Evolutionary conservation across 345 rosid genomes (phyloP).

Genomic region (Noccaea caerulescens): DNA sequence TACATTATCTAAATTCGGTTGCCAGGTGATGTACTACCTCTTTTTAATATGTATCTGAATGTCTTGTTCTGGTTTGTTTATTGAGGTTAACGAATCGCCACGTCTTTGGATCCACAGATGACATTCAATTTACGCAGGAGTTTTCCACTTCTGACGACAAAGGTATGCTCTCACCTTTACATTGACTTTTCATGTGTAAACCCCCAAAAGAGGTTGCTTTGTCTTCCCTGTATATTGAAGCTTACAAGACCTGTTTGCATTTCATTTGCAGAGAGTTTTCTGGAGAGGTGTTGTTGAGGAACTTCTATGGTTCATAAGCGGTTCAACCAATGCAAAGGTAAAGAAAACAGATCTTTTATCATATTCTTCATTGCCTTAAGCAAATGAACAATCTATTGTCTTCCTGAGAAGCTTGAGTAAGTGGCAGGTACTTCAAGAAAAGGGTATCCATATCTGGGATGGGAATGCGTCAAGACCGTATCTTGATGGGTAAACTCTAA

Average conservation of each 20-base stretch:
- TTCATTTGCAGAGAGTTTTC: slow-evolving; percentile 75
- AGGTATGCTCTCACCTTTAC: slow-evolving; percentile 51
- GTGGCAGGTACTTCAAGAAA: slow-evolving; percentile 86
- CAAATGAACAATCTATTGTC: slow-evolving; percentile 3
- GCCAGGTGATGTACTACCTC: slow-evolving; percentile 62
- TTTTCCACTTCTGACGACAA: slow-evolving; percentile 94
- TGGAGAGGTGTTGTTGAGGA: slow-evolving; percentile 99
- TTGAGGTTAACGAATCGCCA: slow-evolving; percentile 18
- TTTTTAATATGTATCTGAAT: not conserved
- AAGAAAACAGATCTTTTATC: slow-evolving; percentile 20
- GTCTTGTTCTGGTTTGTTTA: slow-evolving; percentile 24
- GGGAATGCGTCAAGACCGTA: slow-evolving; percentile 92
- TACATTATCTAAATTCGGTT: slow-evolving; percentile 89
- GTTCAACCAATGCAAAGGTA: slow-evolving; percentile 96
- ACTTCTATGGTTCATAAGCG: slow-evolving; percentile 96
- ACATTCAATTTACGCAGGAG: slow-evolving; percentile 77
- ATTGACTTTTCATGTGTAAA: not conserved
- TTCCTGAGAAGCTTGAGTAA: slow-evolving; percentile 24
- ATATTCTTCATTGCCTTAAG: not conserved
- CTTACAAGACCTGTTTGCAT: slow-evolving; percentile 26
- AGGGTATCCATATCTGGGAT: slow-evolving; percentile 94
- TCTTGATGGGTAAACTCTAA: slow-evolving; percentile 69
- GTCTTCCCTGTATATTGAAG: slow-evolving; percentile 5
- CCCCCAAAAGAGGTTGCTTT: not conserved
- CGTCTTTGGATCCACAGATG: slow-evolving; percentile 57